These are phyloP conservation scores for Grigorovia transvaalensis DNA, from an alignment of 805 yeast genomes.

Conservation along the genomic window DNA sequence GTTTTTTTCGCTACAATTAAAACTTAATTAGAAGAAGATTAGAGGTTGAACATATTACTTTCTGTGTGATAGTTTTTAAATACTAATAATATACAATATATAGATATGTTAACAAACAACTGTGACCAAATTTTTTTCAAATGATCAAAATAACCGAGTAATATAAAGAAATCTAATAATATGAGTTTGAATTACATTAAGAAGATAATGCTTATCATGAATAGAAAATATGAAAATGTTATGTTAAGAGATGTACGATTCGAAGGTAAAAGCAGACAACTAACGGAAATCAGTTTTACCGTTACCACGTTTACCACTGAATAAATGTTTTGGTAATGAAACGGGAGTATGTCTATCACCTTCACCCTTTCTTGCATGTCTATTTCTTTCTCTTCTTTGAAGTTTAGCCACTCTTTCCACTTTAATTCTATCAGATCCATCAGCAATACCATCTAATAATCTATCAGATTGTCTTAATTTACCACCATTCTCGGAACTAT, in stretches of 20 bases:
- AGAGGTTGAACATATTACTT: neutral
- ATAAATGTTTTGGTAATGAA: constrained; percentile 84
- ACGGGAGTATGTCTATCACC: constrained; percentile 86
- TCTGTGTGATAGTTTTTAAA: neutral
- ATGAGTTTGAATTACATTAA: neutral
- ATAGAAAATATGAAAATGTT: neutral
- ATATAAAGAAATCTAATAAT: neutral
- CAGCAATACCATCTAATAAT: constrained; percentile 76
- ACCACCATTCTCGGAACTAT: constrained; percentile 30
- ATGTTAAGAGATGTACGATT: neutral
- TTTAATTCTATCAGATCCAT: constrained; percentile 68
- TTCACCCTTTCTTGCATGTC: constrained; percentile 89
- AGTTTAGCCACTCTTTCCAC: constrained; percentile 81
- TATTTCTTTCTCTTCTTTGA: constrained; percentile 89
- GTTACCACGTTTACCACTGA: constrained; percentile 92
- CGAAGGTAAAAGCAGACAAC: neutral
- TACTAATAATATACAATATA: neutral
- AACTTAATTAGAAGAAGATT: too few species aligned
- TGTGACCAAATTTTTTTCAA: neutral
- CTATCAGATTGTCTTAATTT: constrained; percentile 59
- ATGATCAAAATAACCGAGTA: neutral
- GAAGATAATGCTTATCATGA: neutral
- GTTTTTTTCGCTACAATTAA: too few species aligned
- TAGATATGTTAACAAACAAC: neutral
- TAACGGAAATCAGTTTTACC: constrained; percentile 89